A percentile compares a stretch with the other conserved stretches of the same genome.
Evolutionary conservation across 2,329 filamentous ascomycete genomes (phyloP).

Genomic region (Aschersonia sp.): DNA sequence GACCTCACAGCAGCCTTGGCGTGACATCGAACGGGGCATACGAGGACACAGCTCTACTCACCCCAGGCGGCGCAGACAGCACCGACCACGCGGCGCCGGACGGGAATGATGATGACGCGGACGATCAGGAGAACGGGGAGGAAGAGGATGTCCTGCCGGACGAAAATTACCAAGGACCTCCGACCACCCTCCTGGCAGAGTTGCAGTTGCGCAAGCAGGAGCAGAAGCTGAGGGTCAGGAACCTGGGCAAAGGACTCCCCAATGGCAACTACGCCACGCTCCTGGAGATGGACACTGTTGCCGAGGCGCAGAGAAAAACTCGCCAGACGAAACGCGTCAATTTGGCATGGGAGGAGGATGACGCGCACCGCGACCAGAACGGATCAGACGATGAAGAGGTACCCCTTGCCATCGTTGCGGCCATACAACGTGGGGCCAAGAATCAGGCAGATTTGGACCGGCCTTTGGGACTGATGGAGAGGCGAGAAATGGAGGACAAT

Average conservation of each 20-base stretch:
- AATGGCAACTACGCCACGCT: constrained; percentile 85
- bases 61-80: constrained; percentile 1
- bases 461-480: constrained; percentile 64
- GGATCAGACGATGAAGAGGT: constrained; percentile 66
- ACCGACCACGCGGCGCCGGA: constrained; percentile 5
- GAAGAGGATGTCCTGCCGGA: constrained; percentile 22
- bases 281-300: constrained; percentile 79
- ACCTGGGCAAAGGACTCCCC: constrained; percentile 44
- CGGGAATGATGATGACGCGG: constrained; percentile 19
- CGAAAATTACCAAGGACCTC: constrained; percentile 50
- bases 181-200: constrained; percentile 85
- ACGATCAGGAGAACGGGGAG: constrained; percentile 29
- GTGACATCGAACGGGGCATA: constrained; percentile 5
- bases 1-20: constrained; percentile 10
- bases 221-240: constrained; percentile 60
- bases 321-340: constrained; percentile 65
- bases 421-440: constrained; percentile 37
- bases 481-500: constrained; percentile 77
- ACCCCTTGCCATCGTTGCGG: constrained; percentile 67
- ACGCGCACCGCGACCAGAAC: constrained; percentile 27
- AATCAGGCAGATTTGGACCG: constrained; percentile 42
- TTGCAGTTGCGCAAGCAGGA: constrained; percentile 83
- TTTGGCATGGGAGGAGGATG: constrained; percentile 76
- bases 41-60: constrained; percentile 7
- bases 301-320: constrained; percentile 65